Conservation (phyloP, 768 basidiomycete species). For the Termitomyces eurrhizus region DNA sequence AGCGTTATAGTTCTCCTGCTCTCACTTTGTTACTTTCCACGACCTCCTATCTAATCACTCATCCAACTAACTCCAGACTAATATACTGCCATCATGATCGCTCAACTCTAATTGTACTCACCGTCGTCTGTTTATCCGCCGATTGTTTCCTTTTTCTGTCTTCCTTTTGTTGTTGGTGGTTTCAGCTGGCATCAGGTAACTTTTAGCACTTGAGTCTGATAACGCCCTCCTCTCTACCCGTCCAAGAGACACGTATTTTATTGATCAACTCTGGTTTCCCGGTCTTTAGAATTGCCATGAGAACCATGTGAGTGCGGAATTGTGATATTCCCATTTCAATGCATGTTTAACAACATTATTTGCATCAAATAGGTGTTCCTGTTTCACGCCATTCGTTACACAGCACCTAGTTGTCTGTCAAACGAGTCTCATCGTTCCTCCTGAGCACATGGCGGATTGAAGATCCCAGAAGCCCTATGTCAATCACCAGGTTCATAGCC, state of each 20-base stretch:
- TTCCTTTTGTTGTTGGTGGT: not conserved
- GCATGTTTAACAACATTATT: not conserved
- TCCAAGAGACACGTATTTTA: constrained; percentile 4
- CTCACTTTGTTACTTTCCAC: not conserved
- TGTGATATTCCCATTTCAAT: not conserved
- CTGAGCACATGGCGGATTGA: too few relatives aligned
- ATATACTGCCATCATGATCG: not conserved
- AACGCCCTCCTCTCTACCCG: not conserved
- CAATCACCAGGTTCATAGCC: not conserved
- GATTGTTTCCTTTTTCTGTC: not conserved
- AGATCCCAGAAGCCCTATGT: too few relatives aligned
- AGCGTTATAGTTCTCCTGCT: too few relatives aligned
- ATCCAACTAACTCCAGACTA: not conserved
- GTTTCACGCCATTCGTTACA: too few relatives aligned
- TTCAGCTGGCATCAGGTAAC: constrained; percentile 1
- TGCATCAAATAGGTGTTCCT: not conserved
- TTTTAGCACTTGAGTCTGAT: not conserved
- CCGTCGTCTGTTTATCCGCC: not conserved
- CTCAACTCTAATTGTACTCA: not conserved
- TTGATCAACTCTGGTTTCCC: not conserved
- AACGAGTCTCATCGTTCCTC: too few relatives aligned
- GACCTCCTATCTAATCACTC: not conserved
- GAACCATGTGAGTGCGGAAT: not conserved
- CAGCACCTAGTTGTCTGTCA: too few relatives aligned
- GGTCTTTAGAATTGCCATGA: not conserved